These are phyloP conservation scores for Candida schatavii DNA, from an alignment of 805 yeast species.

Conservation along the genomic window DNA sequence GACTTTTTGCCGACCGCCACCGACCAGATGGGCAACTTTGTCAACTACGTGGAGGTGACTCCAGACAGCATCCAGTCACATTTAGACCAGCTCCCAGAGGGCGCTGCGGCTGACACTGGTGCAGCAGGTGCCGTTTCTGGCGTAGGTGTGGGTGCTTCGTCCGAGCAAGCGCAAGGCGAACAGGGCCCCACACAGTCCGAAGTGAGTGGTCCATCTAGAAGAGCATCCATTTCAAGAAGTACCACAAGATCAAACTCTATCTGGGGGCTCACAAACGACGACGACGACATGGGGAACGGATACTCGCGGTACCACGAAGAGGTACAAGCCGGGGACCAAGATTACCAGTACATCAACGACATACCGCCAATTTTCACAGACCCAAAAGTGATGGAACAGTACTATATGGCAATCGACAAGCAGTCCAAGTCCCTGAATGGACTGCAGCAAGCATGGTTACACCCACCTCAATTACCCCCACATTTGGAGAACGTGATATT, in stretches of 20 bases:
- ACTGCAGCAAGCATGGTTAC: constrained; percentile 63
- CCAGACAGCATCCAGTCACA: constrained; percentile 36
- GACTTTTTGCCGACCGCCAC: constrained; percentile 95
- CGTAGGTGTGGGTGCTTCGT: constrained; percentile 7
- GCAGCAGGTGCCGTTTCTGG: constrained; percentile 4
- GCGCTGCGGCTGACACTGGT: background rate
- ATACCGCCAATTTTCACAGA: constrained; percentile 85
- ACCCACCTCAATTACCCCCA: constrained; percentile 97
- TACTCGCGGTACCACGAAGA: constrained; percentile 74
- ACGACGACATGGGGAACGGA: constrained; percentile 82
- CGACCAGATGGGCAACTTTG: constrained; percentile 94
- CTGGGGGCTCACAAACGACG: constrained; percentile 61
- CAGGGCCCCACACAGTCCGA: constrained; percentile 8
- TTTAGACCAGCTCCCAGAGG: constrained; percentile 20
- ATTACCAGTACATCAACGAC: constrained; percentile 53
- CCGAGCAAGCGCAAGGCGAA: constrained; percentile 8
- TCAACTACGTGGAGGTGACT: constrained; percentile 80
- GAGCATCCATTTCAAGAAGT: constrained; percentile 27
- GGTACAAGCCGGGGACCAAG: constrained; percentile 23
- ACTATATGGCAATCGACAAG: constrained; percentile 71
- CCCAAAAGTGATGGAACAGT: constrained; percentile 84
- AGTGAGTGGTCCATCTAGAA: constrained; percentile 24
- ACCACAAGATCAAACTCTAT: constrained; percentile 53
- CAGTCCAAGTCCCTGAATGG: constrained; percentile 56
- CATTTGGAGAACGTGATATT: constrained; percentile 92